Evolutionary conservation across 1,139 yeast genomes (phyloP), one percentile per base, ranked within the genome.

Genomic region (Lodderomyces parapsilosis): DNA sequence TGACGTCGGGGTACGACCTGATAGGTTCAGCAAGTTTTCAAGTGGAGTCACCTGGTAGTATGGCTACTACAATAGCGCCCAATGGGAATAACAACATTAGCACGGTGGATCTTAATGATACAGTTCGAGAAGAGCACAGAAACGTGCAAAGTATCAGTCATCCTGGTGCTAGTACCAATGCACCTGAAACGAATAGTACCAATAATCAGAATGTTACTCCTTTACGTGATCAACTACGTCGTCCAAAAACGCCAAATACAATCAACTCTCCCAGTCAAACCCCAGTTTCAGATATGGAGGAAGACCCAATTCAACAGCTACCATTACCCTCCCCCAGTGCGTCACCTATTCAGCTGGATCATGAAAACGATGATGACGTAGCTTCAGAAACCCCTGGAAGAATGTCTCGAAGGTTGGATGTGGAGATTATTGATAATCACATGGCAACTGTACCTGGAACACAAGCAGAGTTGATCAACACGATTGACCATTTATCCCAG

Each of bases 261-360:
- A 52, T 63, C 37, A 63, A 62, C 42, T 63, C 70, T 1, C 70
- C 69, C 10, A 55, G 70, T 0, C 66, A 59, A 38, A 65, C 74
- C 7, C 75, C 76, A 0, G 55, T 67, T 4, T 65, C 72, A 8
- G 76, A 70, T 42, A 54, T 63, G 15, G 73, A 67, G 36, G 74
- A 68, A 35, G 70, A 66, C 14, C 63, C 56, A 31, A 61, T 66
- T 1, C 74, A 66, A 42, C 80, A 72, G 46, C 63, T 78, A 15
- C 86, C 86, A 0, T 65, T 81, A 24, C 87, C 87, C 0, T 81
- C 86, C 5, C 88, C 88, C 0, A 78, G 83, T 53, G 88, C 87
- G 1, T 80, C 86, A 0, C 87, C 87, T 0, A 74, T 72, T 6
- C 83, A 76, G 48, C 47, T 43, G 50, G 59, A 56, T 34, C 48